phyloP scores from a whole-genome alignment of 768 basidiomycete species.

The Sarcodon sp. region DNA sequence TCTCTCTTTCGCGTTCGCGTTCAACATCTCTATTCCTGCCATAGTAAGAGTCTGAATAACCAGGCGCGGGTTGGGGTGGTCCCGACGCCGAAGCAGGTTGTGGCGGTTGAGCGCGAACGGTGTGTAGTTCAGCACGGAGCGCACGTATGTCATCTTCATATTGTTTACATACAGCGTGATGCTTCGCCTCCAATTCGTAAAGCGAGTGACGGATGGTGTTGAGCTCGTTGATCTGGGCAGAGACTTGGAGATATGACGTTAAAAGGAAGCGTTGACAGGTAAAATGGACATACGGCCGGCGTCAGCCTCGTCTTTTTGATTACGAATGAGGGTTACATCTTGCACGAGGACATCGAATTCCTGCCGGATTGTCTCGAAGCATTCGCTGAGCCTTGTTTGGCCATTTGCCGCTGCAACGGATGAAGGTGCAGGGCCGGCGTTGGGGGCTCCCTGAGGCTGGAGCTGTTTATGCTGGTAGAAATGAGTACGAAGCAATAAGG shows the following conservation, averaged over 20 bases:
- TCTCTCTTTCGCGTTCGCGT: slow-evolving; percentile 15
- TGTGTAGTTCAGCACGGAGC: slow-evolving; percentile 56
- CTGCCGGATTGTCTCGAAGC: slow-evolving; percentile 67
- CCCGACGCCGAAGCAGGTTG: slow-evolving; percentile 11
- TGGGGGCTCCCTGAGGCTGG: slow-evolving; percentile 26
- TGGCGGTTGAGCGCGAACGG: slow-evolving; percentile 23
- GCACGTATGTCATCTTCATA: slow-evolving; percentile 78
- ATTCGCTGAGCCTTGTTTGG: slow-evolving; percentile 50
- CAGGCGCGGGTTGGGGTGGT: slow-evolving; percentile 11
- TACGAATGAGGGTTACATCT: slow-evolving; percentile 56
- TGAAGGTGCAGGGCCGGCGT: slow-evolving; percentile 16
- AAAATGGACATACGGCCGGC: slow-evolving; percentile 53
- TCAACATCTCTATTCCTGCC: slow-evolving; percentile 11
- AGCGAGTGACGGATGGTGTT: slow-evolving; percentile 81
- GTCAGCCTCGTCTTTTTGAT: slow-evolving; percentile 84
- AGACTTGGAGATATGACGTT: slow-evolving; percentile 29
- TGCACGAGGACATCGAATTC: slow-evolving; percentile 71
- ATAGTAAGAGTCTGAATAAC: slow-evolving; percentile 10
- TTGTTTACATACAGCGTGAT: slow-evolving; percentile 73
- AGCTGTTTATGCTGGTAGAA: slow-evolving; percentile 24
- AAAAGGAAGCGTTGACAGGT: neutral
- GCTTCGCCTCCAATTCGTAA: slow-evolving; percentile 85
- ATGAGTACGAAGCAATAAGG: neutral
- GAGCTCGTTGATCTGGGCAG: slow-evolving; percentile 79
- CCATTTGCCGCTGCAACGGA: slow-evolving; percentile 7